phyloP scores from a whole-genome alignment of 2,329 filamentous ascomycete species.

The Pleurostoma richardsiae region DNA sequence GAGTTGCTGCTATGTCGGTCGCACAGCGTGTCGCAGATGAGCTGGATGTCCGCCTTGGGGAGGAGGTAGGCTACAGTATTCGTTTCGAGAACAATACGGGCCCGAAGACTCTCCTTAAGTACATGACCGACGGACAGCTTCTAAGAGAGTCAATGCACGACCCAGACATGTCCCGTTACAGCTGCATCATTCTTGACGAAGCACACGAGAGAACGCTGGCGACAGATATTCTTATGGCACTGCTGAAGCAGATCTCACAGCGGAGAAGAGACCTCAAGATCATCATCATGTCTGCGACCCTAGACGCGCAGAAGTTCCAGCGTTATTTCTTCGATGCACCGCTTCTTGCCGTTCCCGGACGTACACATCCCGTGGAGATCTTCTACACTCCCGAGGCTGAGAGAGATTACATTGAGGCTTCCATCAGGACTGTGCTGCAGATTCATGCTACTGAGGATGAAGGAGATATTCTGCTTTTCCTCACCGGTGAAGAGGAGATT shows the following conservation, averaged over 20 bases:
- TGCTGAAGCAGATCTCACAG: conserved; percentile 83
- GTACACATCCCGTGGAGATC: conserved; percentile 95
- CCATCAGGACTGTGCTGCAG: conserved; percentile 89
- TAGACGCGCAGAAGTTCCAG: conserved; percentile 97
- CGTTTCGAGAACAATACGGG: conserved; percentile 96
- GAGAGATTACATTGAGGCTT: conserved; percentile 93
- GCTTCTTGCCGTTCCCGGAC: conserved; percentile 86
- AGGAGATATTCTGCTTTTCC: conserved; percentile 88
- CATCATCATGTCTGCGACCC: conserved; percentile 97
- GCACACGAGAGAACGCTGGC: conserved; percentile 96
- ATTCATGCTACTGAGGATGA: conserved; percentile 92
- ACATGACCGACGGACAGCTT: conserved; percentile 99
- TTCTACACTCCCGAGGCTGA: conserved; percentile 98
- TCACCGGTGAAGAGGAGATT: conserved; percentile 98
- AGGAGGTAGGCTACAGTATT: conserved; percentile 98
- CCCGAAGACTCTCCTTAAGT: conserved; percentile 88
- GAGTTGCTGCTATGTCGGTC: conserved; percentile 98
- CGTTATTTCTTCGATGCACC: conserved; percentile 95
- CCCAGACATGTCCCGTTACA: conserved; percentile 84
- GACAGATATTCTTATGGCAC: conserved; percentile 94
- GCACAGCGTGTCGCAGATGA: conserved; percentile 97
- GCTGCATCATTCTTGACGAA: conserved; percentile 97
- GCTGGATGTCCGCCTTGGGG: conserved; percentile 86
- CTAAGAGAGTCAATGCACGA: conserved; percentile 96
- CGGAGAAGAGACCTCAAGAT: conserved; percentile 90